Evolutionary conservation across 257 asterid species (phyloP).

Genomic region (Rubia yunnanensis): DNA sequence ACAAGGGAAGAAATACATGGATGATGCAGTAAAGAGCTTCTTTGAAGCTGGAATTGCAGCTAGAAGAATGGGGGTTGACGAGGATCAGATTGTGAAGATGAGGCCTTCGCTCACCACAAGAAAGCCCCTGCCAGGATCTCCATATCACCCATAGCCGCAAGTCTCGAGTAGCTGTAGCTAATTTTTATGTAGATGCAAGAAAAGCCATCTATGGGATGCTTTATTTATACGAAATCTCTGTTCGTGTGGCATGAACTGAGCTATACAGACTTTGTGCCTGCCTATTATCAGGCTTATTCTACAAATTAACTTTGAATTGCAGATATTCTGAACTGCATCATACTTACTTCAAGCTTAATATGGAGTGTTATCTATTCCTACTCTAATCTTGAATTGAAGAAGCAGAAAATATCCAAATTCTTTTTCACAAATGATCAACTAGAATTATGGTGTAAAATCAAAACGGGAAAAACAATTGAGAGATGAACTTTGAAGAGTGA

Average conservation of each 20-base stretch:
- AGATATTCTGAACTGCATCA: no score
- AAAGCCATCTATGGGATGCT: background rate
- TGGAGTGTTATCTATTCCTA: no score
- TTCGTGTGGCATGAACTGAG: background rate
- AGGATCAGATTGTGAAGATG: conserved; percentile 63
- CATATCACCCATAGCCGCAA: background rate
- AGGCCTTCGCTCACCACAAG: conserved; percentile 72
- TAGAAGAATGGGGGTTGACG: conserved; percentile 45
- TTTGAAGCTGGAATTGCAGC: conserved; percentile 69
- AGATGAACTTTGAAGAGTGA: no score
- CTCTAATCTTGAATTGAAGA: no score
- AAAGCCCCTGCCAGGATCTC: background rate
- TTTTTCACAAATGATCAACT: no score
- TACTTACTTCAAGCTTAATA: no score
- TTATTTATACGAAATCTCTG: background rate
- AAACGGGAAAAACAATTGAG: no score
- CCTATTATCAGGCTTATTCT: no score
- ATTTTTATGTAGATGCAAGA: background rate
- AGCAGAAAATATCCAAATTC: no score
- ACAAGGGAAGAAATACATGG: conserved; percentile 57
- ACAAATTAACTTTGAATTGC: no score
- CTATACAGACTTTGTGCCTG: background rate
- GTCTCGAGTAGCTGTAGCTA: background rate
- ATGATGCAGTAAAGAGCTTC: conserved; percentile 52
- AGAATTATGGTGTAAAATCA: no score